Evolutionary conservation across 768 basidiomycete genomes (phyloP).

Genomic region (Suillus alpinus): DNA sequence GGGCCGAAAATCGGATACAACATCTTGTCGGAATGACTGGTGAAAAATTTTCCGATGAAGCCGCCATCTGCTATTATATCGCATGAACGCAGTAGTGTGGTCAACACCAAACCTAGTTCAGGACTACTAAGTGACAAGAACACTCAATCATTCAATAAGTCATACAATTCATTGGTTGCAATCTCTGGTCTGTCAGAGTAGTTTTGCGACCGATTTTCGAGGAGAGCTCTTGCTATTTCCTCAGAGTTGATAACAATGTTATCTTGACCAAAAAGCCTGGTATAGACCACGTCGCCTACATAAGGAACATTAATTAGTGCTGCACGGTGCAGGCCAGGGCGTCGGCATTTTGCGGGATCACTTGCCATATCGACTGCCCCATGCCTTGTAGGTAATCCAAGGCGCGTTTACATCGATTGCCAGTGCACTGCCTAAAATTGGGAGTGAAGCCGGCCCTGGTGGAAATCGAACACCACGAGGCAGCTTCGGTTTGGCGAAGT

Average conservation of each 20-base stretch:
- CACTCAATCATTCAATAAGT: background rate
- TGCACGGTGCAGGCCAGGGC: background rate
- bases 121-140: background rate
- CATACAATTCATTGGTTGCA: constrained; percentile 7
- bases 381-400: constrained; percentile 39
- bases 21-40: constrained; percentile 11
- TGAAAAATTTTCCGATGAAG: constrained; percentile 14
- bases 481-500: background rate
- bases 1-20: background rate
- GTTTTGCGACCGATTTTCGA: constrained; percentile 11
- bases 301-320: background rate
- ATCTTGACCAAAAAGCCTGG: constrained; percentile 6
- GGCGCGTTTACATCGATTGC: constrained; percentile 41
- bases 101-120: constrained; percentile 9
- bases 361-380: constrained; percentile 41
- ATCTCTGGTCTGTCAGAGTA: constrained; percentile 11
- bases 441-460: constrained; percentile 46
- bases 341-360: background rate
- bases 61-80: constrained; percentile 16
- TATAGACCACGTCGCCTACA: constrained; percentile 8
- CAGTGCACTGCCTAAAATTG: constrained; percentile 47
- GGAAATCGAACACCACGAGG: constrained; percentile 19
- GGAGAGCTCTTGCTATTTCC: constrained; percentile 10
- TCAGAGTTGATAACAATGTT: constrained; percentile 15
- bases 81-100: constrained; percentile 10